Evolutionary conservation across 2,329 filamentous ascomycete species (phyloP).

Genomic region (Triangularia setosa): DNA sequence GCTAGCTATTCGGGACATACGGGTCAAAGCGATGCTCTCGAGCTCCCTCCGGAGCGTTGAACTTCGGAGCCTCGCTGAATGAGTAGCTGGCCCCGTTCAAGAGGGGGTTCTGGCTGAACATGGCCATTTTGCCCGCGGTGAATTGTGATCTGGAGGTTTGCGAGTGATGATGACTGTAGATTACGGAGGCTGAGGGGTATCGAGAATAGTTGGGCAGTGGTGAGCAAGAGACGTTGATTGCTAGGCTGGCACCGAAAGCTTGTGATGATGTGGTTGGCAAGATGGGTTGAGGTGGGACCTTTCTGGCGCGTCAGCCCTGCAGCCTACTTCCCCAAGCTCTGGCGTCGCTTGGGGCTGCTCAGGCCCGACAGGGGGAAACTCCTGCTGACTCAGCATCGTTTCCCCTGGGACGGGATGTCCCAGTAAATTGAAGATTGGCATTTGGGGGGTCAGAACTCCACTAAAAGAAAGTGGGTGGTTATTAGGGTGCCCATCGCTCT

Average conservation of each 20-base stretch:
- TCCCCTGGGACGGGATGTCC: background rate
- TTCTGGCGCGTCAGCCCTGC: constrained; percentile 38
- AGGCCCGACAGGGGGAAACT: constrained; percentile 7
- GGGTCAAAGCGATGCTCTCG: constrained; percentile 86
- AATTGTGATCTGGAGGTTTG: background rate
- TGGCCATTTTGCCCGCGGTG: constrained; percentile 47
- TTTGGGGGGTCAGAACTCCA: background rate
- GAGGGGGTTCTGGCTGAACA: constrained; percentile 67
- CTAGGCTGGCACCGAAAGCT: background rate
- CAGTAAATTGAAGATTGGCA: background rate
- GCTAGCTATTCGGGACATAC: constrained; percentile 51
- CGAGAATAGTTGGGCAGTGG: background rate
- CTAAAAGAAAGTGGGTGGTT: constrained; percentile 5
- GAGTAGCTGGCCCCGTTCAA: constrained; percentile 68
- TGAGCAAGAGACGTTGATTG: constrained; percentile 6
- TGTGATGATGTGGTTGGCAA: background rate
- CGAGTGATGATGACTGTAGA: background rate
- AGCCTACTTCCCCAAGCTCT: constrained; percentile 40
- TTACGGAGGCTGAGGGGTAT: background rate
- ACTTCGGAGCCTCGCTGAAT: constrained; percentile 58
- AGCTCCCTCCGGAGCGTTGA: constrained; percentile 48
- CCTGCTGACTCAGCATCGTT: constrained; percentile 22
- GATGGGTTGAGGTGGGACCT: constrained; percentile 6
- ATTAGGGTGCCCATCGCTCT: constrained; percentile 4
- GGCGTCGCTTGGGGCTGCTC: constrained; percentile 16